These are phyloP conservation scores for Nannizziopsis barbatae DNA, from an alignment of 2,329 filamentous ascomycete genomes.

Conservation along the genomic window DNA sequence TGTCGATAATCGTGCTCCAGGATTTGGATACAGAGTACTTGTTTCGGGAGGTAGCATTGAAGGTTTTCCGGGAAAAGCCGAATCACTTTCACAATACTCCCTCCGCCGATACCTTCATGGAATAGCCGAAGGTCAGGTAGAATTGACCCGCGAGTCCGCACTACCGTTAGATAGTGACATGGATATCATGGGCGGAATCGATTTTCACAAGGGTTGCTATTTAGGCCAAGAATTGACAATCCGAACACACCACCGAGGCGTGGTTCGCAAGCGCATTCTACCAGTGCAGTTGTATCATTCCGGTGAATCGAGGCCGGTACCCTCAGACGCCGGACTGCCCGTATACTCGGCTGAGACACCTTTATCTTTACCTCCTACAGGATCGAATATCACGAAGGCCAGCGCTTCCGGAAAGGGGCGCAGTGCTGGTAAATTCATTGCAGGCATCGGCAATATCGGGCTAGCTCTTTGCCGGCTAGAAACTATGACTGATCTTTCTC, in stretches of 20 bases:
- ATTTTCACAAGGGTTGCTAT: slow-evolving; percentile 95
- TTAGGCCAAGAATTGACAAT: slow-evolving; percentile 95
- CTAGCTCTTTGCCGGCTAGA: slow-evolving; percentile 78
- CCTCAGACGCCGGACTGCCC: slow-evolving; percentile 31
- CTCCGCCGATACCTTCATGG: slow-evolving; percentile 68
- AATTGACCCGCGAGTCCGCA: slow-evolving; percentile 59
- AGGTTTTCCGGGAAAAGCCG: slow-evolving; percentile 37
- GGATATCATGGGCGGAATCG: slow-evolving; percentile 72
- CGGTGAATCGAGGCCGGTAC: not conserved
- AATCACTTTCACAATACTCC: slow-evolving; percentile 53
- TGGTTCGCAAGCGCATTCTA: slow-evolving; percentile 80
- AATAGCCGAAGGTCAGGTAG: slow-evolving; percentile 71
- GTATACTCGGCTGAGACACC: slow-evolving; percentile 31
- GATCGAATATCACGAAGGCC: slow-evolving; percentile 45
- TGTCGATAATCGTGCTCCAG: slow-evolving; percentile 32
- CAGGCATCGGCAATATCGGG: slow-evolving; percentile 72
- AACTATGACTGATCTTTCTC: slow-evolving; percentile 70
- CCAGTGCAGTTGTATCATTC: slow-evolving; percentile 61
- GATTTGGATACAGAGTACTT: slow-evolving; percentile 31
- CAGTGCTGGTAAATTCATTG: slow-evolving; percentile 69
- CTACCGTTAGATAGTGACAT: slow-evolving; percentile 84
- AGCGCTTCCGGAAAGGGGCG: slow-evolving; percentile 44
- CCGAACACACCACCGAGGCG: slow-evolving; percentile 83
- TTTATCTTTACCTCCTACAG: slow-evolving; percentile 26
- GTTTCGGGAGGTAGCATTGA: slow-evolving; percentile 26